These are phyloP conservation scores for Phialophora macrospora DNA, from an alignment of 2,329 filamentous ascomycete species.

Conservation along the genomic window DNA sequence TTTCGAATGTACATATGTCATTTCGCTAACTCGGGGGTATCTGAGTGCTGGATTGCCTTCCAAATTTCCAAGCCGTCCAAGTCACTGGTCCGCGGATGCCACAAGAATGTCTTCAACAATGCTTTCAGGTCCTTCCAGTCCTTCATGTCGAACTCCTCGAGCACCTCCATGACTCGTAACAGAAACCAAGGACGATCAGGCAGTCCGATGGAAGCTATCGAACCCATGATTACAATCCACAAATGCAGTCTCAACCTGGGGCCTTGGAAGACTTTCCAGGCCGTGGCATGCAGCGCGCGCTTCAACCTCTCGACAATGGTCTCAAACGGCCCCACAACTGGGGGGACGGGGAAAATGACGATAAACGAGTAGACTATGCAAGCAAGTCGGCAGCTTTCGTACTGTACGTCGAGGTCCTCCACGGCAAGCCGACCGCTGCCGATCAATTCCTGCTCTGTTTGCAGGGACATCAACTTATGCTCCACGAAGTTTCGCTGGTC, in stretches of 20 bases:
- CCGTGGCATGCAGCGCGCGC: slow-evolving; percentile 37
- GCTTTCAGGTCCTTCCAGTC: slow-evolving; percentile 11
- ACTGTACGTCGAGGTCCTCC: slow-evolving; percentile 42
- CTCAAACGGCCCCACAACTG: slow-evolving; percentile 44
- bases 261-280: slow-evolving; percentile 28
- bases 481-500: slow-evolving; percentile 50
- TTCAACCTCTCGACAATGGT: slow-evolving; percentile 42
- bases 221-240: slow-evolving; percentile 47
- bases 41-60: slow-evolving; percentile 12
- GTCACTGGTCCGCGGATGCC: slow-evolving; percentile 26
- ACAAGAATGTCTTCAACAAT: slow-evolving; percentile 22
- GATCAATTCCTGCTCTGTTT: slow-evolving; percentile 32
- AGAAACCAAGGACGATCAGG: slow-evolving; percentile 45
- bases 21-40: not conserved
- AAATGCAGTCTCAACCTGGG: slow-evolving; percentile 40
- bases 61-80: slow-evolving; percentile 23
- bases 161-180: slow-evolving; percentile 12
- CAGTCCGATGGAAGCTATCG: slow-evolving; percentile 44
- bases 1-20: not conserved
- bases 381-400: slow-evolving; percentile 42
- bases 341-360: slow-evolving; percentile 48
- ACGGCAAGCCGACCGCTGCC: slow-evolving; percentile 33
- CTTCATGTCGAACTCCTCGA: not conserved
- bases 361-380: slow-evolving; percentile 46
- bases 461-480: slow-evolving; percentile 44